Percentiles rank a stretch among this genome's conserved stretches.
These are phyloP conservation scores for Naganishia sp. DNA, from an alignment of 1,284 basidiomycete genomes.

Conservation along the genomic window DNA sequence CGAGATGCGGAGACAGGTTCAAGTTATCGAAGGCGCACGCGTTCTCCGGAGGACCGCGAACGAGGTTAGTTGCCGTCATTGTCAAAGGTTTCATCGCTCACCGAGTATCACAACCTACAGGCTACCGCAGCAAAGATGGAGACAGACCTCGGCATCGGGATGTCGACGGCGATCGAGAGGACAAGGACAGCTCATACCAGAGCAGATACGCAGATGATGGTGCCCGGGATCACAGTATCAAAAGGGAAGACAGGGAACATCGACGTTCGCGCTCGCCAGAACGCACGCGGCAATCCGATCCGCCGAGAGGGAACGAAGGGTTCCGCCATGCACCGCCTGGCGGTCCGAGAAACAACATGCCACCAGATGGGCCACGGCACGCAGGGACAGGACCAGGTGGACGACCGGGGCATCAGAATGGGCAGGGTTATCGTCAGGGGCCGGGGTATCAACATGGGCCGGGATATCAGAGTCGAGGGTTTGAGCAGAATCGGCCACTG, in stretches of 20 bases:
- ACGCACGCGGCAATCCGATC: slow-evolving; percentile 4
- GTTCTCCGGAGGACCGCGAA: slow-evolving; percentile 29
- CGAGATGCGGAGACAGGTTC: slow-evolving; percentile 35
- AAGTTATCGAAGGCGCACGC: slow-evolving; percentile 30
- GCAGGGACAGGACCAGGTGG: too few species aligned
- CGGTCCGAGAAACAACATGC: slow-evolving; percentile 2
- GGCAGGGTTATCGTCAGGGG: background rate
- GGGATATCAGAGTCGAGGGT: background rate
- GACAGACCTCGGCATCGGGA: slow-evolving; percentile 42
- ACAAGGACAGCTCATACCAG: slow-evolving; percentile 30
- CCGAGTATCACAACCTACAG: slow-evolving; percentile 1
- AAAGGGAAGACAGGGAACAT: background rate
- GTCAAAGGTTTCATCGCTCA: slow-evolving; percentile 27
- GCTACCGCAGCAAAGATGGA: slow-evolving; percentile 27
- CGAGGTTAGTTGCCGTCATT: slow-evolving; percentile 18
- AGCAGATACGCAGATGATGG: slow-evolving; percentile 12
- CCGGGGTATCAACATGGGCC: background rate
- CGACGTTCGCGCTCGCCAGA: slow-evolving; percentile 13
- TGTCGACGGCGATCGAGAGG: slow-evolving; percentile 33
- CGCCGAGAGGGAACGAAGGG: slow-evolving; percentile 7
- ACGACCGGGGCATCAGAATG: too few species aligned
- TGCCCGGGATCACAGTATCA: background rate
- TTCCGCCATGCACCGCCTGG: background rate
- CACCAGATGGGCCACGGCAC: background rate
- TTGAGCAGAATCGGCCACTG: slow-evolving; percentile 20